Evolutionary conservation across 2,329 filamentous ascomycete species (phyloP), one percentile per base, ranked within the genome.

Genomic region (Diaporthe capsici): DNA sequence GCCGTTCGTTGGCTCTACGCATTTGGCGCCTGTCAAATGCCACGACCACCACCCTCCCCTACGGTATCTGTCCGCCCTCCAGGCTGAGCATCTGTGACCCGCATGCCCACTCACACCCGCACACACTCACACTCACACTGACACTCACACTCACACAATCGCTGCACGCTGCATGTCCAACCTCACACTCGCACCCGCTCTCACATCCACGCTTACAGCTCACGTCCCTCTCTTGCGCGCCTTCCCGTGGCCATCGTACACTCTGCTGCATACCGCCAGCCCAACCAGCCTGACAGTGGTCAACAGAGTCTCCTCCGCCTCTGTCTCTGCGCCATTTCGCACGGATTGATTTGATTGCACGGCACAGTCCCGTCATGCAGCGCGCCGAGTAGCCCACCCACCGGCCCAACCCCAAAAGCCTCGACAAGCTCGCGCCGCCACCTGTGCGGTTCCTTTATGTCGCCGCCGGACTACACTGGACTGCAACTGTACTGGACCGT

Each of bases 11-110:
- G 68, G 58, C 47, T 55, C 44, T 55, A 42, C n/a, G 55, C 28
- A 67, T 51, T 57, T 61, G 75, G 75, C 72, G 75, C 51, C 75
- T 76, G 75, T 72, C 75, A 76, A 75, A 75, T 76, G 75, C 75
- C 73, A 73, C 72, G 31, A 68, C 65, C 70, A 58, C 49, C 49
- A 61, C 51, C 58, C 71, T 72, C 42, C 71, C 39, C 22, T 39
- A 42, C 51, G n/a, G 20, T 47, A 44, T 37, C 49, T 53, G 49
- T 31, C 65, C 37, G 25, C 20, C 44, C 49, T 71, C 53, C 68
- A 71, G 51, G 68, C 68, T 71, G 68, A 58, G 44, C 71, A 53
- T 73, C 58, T 73, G 70, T 47, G 60, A 73, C 71, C 55, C 28
- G 42, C 58, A 9, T 39, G 58, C 71, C 34, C 53, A 63, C 49